Evolutionary conservation across 2,329 filamentous ascomycete genomes (phyloP).

Genomic region (Keithomyces neogunnii): DNA sequence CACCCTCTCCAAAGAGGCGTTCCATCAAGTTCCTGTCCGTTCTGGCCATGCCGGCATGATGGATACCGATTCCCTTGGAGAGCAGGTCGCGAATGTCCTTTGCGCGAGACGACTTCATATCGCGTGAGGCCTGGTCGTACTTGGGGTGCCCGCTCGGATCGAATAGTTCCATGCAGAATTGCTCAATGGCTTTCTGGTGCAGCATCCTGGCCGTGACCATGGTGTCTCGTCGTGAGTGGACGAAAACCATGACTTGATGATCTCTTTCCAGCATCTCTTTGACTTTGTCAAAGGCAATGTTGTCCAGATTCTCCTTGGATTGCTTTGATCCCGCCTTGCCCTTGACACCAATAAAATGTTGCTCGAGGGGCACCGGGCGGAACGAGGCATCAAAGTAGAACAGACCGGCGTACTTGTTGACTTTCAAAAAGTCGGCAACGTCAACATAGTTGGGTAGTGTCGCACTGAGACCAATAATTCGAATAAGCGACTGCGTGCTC

Average conservation of each 20-base stretch:
- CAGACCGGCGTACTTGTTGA: constrained; percentile 83
- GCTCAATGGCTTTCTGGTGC: constrained; percentile 76
- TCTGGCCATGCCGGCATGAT: constrained; percentile 94
- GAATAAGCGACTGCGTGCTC: constrained; percentile 93
- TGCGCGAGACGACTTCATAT: constrained; percentile 79
- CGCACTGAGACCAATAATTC: constrained; percentile 89
- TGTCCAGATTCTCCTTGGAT: constrained; percentile 82
- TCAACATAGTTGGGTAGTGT: constrained; percentile 96
- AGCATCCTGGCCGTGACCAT: constrained; percentile 79
- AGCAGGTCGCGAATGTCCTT: constrained; percentile 83
- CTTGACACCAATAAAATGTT: constrained; percentile 95
- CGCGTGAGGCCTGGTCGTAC: constrained; percentile 70
- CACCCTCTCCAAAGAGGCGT: constrained; percentile 77
- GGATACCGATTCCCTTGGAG: constrained; percentile 84
- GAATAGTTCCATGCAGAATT: constrained; percentile 72
- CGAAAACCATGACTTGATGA: constrained; percentile 99
- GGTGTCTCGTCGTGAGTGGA: constrained; percentile 93
- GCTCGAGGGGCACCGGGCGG: constrained; percentile 88
- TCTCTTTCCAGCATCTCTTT: constrained; percentile 81
- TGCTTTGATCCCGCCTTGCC: constrained; percentile 76
- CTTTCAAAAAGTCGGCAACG: constrained; percentile 92
- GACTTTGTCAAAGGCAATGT: constrained; percentile 86
- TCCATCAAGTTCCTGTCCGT: constrained; percentile 96
- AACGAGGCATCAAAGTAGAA: constrained; percentile 98
- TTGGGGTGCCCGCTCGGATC: constrained; percentile 71